Conservation (phyloP, 495 filamentous ascomycete genomes). For the Aspergillus funiculosus region DNA sequence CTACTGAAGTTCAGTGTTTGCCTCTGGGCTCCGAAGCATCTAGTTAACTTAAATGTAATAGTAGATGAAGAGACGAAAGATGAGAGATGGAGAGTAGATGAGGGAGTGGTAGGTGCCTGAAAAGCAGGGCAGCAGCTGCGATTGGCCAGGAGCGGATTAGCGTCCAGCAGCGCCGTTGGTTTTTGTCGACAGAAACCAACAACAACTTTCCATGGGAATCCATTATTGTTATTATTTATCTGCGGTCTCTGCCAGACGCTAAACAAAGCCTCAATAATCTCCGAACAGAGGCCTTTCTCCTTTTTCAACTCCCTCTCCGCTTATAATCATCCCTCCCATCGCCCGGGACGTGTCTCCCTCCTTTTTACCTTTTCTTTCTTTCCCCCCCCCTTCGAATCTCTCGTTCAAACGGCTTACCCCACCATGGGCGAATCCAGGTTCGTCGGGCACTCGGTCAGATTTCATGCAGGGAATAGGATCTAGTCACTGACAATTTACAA, state of each 20-base stretch:
- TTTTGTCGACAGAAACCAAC: slow-evolving; percentile 41
- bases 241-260: background rate
- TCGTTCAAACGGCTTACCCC: slow-evolving; percentile 32
- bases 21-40: too few species aligned
- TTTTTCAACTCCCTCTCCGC: background rate
- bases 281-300: slow-evolving; percentile 4
- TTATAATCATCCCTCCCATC: slow-evolving; percentile 5
- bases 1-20: too few species aligned
- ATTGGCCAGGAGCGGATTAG: slow-evolving; percentile 32
- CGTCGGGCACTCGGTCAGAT: slow-evolving; percentile 13
- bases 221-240: slow-evolving; percentile 7
- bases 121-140: slow-evolving; percentile 11
- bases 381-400: slow-evolving; percentile 2
- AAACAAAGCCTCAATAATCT: too few species aligned
- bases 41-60: background rate
- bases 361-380: too few species aligned
- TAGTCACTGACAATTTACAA: slow-evolving; percentile 3
- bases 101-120: background rate
- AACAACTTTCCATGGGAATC: slow-evolving; percentile 25
- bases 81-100: too few species aligned
- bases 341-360: too few species aligned
- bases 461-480: background rate
- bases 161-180: slow-evolving; percentile 33
- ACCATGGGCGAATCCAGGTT: slow-evolving; percentile 54
- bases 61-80: too few species aligned